Evolutionary conservation across 495 filamentous ascomycete genomes (phyloP), one percentile per base, ranked within the genome.

Genomic region (Penicillium argentinense): DNA sequence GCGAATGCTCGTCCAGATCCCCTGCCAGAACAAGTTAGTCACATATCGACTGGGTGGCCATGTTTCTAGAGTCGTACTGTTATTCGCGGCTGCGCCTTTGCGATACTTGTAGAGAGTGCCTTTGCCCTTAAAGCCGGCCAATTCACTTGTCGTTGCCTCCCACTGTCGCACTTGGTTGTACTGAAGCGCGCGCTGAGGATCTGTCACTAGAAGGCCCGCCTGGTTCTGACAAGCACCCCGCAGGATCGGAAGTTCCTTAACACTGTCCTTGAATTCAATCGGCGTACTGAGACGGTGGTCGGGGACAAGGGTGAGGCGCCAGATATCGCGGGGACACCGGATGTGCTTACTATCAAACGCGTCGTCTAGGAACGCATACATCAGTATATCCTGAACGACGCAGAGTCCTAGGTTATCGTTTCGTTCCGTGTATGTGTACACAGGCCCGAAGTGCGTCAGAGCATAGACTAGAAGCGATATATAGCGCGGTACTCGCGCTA

Each of bases 331-430:
- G 11, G 49, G 54, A 21, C 17, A 38, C 34, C 52, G 52, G 33
- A 62, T 57, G 17, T 47, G 22, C n/a, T 45, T 21, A 13, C 58
- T 62, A 1, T 25, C 45, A 47, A 58, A 62, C 1, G 51, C 42
- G 24, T 51, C 22, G 22, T 47, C 39, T 14, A 39, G 47, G 14
- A 46, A 55, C 5, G 47, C 39, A 42, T 47, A 55, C 19, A 36
- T 29, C 3, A 56, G 28, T 18, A 51, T 45, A 17, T 56, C 47
- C 34, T 62, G 39, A 36, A 62, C 59, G 27, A 59, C 50, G 44
- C 39, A 63, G 9, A 59, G 52, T 9, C 55, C 55, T 0, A 62
- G 23, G 45, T 57, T 62, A 24, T 62, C 52, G 43, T 62, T 62
- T 33, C 55, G 21, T 39, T 62, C 52, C 8, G 45, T 62, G 17